Conservation (phyloP, 495 filamentous ascomycete species). For the Sporormia fimetaria region DNA sequence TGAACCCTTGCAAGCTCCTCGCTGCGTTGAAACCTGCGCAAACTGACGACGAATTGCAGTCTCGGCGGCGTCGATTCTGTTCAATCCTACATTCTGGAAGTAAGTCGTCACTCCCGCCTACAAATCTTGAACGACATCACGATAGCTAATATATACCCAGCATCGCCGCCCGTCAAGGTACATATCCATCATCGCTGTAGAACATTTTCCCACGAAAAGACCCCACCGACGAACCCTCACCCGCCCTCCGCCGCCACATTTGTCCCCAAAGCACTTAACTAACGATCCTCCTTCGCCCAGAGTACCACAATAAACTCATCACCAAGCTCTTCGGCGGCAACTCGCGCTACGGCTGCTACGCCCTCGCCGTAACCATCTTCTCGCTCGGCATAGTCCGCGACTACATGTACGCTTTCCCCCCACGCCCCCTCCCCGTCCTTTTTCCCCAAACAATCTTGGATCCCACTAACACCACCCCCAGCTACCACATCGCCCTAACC, state of each 20-base stretch:
- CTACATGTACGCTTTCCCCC: slow-evolving; percentile 40
- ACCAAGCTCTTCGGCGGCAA: slow-evolving; percentile 78
- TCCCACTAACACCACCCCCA: slow-evolving; percentile 11
- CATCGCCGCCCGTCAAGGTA: slow-evolving; percentile 58
- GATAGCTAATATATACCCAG: slow-evolving; percentile 33
- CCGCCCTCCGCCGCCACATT: not conserved
- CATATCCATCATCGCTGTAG: too few relatives aligned
- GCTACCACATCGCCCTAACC: slow-evolving; percentile 60
- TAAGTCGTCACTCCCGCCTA: slow-evolving; percentile 33
- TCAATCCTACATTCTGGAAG: slow-evolving; percentile 78
- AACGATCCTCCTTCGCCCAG: slow-evolving; percentile 35
- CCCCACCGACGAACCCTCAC: too few relatives aligned
- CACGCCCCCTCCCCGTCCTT: slow-evolving; percentile 33
- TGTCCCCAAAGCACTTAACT: too few relatives aligned
- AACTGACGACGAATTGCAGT: slow-evolving; percentile 36
- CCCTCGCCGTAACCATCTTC: slow-evolving; percentile 81
- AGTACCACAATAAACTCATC: slow-evolving; percentile 81
- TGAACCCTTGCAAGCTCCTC: not conserved
- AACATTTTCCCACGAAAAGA: too few relatives aligned
- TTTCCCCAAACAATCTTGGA: slow-evolving; percentile 25
- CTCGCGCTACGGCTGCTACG: slow-evolving; percentile 75
- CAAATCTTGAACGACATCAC: not conserved
- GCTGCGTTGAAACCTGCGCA: not conserved
- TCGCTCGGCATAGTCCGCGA: slow-evolving; percentile 80
- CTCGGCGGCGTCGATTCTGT: slow-evolving; percentile 53